Conservation (phyloP, 148 eudicot species). For the Chenopodium suecicum region DNA sequence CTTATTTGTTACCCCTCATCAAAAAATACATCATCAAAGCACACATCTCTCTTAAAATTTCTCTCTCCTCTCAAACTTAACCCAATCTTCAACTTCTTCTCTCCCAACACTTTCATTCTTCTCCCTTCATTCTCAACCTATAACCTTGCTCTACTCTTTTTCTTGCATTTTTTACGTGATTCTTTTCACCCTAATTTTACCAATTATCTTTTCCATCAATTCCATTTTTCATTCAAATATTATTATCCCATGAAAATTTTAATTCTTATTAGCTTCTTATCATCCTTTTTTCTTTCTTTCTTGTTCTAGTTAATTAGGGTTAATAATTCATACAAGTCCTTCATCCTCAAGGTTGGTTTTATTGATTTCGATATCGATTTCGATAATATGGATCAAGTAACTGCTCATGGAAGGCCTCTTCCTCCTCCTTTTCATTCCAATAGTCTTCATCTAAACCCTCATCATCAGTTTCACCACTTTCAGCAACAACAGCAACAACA, state of each 20-base stretch:
- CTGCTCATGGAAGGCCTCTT: constrained; percentile 36
- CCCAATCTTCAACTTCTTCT: constrained; percentile 16
- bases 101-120: not conserved
- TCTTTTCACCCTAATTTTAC: too few species aligned
- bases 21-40: too few species aligned
- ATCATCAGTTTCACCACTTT: constrained; percentile 32
- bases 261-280: too few species aligned
- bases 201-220: too few species aligned
- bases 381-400: constrained; percentile 33
- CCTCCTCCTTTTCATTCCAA: constrained; percentile 47
- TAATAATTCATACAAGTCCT: too few species aligned
- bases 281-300: too few species aligned
- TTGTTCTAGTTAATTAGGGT: too few species aligned
- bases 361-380: not conserved
- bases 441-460: constrained; percentile 37
- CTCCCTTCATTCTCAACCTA: not conserved
- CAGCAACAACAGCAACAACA: constrained; percentile 18
- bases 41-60: too few species aligned
- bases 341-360: too few species aligned
- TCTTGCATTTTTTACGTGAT: constrained; percentile 14
- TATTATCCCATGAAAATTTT: too few species aligned
- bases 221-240: too few species aligned
- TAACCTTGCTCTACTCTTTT: not conserved
- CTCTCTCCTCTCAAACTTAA: not conserved
- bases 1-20: not conserved